Evolutionary conservation across 352 stramenopile species (phyloP).

Genomic region (Blastocystis sp.): DNA sequence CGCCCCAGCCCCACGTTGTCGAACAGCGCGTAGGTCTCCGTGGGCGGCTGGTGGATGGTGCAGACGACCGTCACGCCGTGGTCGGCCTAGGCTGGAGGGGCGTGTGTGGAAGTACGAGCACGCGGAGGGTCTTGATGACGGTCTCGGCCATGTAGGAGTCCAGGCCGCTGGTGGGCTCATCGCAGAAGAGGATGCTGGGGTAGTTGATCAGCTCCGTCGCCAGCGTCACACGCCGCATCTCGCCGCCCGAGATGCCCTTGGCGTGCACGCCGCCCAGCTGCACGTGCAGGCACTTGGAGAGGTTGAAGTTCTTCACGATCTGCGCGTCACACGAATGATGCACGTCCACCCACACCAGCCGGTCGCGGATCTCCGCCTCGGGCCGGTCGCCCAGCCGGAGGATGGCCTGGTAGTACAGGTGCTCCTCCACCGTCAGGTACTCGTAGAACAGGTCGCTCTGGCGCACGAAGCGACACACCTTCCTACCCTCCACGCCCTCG

Average conservation of each 20-base stretch:
- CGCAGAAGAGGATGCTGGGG: conserved; percentile 60
- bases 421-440: conserved; percentile 64
- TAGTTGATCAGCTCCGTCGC: conserved; percentile 68
- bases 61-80: conserved; percentile 62
- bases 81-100: conserved; percentile 11
- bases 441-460: conserved; percentile 69
- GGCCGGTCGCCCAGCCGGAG: conserved; percentile 31
- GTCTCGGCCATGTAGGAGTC: conserved; percentile 69
- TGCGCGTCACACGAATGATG: not conserved
- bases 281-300: conserved; percentile 50
- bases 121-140: conserved; percentile 46
- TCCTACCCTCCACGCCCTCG: not conserved
- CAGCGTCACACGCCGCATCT: conserved; percentile 63
- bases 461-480: conserved; percentile 62
- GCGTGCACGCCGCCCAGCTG: conserved; percentile 23
- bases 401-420: conserved; percentile 68
- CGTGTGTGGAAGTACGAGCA: conserved; percentile 11
- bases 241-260: conserved; percentile 67
- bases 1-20: not conserved
- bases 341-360: conserved; percentile 37
- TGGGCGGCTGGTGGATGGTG: conserved; percentile 65
- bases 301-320: conserved; percentile 59
- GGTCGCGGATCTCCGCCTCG: conserved; percentile 40
- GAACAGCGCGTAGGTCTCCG: conserved; percentile 56
- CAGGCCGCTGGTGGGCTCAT: conserved; percentile 63